Percentiles rank a stretch among this genome's conserved stretches.
phyloP scores from a whole-genome alignment of 352 stramenopile species.

The Phytophthora quininea region DNA sequence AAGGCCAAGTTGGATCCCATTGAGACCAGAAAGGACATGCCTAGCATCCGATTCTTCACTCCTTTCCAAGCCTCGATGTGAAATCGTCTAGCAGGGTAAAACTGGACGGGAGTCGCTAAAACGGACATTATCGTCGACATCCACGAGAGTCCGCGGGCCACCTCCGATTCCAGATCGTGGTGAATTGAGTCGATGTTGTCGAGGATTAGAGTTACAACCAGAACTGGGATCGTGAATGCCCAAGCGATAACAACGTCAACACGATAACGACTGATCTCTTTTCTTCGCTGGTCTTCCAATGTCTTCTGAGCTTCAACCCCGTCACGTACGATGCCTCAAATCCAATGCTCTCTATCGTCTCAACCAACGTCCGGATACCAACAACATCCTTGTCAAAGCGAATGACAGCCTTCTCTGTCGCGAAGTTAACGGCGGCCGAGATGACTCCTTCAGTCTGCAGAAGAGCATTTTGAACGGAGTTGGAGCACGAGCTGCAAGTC shows the following conservation, averaged over 20 bases:
- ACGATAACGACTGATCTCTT: conserved; percentile 74
- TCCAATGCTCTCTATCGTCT: conserved; percentile 69
- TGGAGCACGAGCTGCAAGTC: conserved; percentile 90
- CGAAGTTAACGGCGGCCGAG: conserved; percentile 76
- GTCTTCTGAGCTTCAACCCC: conserved; percentile 63
- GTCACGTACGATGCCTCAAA: conserved; percentile 36
- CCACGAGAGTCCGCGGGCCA: conserved; percentile 63
- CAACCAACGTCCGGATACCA: conserved; percentile 75
- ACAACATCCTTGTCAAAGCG: conserved; percentile 68
- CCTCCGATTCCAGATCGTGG: conserved; percentile 45
- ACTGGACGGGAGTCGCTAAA: conserved; percentile 95
- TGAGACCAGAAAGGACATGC: conserved; percentile 97
- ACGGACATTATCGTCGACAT: conserved; percentile 68
- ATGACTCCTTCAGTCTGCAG: conserved; percentile 68
- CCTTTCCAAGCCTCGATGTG: conserved; percentile 93
- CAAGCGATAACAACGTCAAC: conserved; percentile 81
- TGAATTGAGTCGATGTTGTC: conserved; percentile 63
- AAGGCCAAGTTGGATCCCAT: conserved; percentile 96
- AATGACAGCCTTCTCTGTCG: conserved; percentile 79
- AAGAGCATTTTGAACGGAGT: conserved; percentile 80
- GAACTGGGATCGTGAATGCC: conserved; percentile 92
- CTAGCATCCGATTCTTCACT: conserved; percentile 84
- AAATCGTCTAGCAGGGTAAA: conserved; percentile 92
- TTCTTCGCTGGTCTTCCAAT: conserved; percentile 70
- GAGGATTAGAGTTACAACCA: conserved; percentile 90